Conservation (phyloP, 2,329 filamentous ascomycete species). For the Beauveria caledonica region DNA sequence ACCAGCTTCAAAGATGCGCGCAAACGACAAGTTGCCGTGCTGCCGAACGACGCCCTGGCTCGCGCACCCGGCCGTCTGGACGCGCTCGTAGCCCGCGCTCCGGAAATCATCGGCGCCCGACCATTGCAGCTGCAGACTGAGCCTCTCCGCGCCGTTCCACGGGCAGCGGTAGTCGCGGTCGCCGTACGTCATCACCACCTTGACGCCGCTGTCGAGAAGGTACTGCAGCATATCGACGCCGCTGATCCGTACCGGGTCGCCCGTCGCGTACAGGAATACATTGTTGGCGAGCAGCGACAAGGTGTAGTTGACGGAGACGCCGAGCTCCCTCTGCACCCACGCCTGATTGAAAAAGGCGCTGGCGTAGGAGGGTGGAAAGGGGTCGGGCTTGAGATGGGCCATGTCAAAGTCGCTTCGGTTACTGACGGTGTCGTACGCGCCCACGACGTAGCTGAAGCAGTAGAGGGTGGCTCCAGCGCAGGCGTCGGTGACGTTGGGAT, state of each 20-base stretch:
- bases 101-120: constrained; percentile 42
- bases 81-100: constrained; percentile 58
- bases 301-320: constrained; percentile 49
- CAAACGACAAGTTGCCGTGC: constrained; percentile 61
- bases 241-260: neutral
- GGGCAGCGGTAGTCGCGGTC: constrained; percentile 53
- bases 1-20: constrained; percentile 54
- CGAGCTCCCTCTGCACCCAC: constrained; percentile 48
- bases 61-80: constrained; percentile 56
- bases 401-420: constrained; percentile 42
- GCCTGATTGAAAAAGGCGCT: constrained; percentile 55
- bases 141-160: constrained; percentile 60
- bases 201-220: constrained; percentile 51
- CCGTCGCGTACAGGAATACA: neutral
- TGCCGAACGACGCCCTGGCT: constrained; percentile 66
- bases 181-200: constrained; percentile 61
- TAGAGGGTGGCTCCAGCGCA: constrained; percentile 19
- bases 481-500: constrained; percentile 24
- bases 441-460: neutral
- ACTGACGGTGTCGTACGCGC: neutral
- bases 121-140: constrained; percentile 52
- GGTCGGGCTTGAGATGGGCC: constrained; percentile 42
- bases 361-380: constrained; percentile 53
- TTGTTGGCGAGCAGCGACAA: constrained; percentile 26
- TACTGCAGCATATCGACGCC: constrained; percentile 37